phyloP scores from a whole-genome alignment of 768 basidiomycete genomes.

The Suillus spraguei region DNA sequence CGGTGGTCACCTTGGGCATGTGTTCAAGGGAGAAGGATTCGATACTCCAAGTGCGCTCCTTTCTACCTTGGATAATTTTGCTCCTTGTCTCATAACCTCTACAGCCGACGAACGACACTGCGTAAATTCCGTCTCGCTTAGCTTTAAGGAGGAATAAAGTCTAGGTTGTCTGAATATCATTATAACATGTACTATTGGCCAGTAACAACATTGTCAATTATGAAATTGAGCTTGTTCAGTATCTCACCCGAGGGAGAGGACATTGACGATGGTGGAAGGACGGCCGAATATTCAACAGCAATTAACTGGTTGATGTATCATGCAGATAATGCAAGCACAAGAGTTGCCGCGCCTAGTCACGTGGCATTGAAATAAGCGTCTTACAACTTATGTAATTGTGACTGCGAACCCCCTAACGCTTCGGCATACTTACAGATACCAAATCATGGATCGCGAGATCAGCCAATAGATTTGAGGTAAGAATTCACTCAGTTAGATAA shows the following conservation, averaged over 20 bases:
- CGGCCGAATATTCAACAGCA: no score
- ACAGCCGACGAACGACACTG: slow-evolving; percentile 85
- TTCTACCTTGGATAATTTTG: not conserved
- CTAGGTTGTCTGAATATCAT: not conserved
- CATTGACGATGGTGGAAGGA: not conserved
- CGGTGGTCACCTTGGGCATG: slow-evolving; percentile 92
- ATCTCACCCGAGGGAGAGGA: not conserved
- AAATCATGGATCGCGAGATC: not conserved
- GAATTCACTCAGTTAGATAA: slow-evolving; percentile 19
- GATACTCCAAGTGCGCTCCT: slow-evolving; percentile 66
- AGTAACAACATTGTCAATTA: no score
- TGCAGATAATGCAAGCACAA: no score
- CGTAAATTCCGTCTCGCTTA: slow-evolving; percentile 88
- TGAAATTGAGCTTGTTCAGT: not conserved
- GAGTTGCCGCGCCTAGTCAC: not conserved
- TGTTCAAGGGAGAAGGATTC: slow-evolving; percentile 92
- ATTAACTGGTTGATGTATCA: not conserved
- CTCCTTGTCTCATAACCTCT: slow-evolving; percentile 6
- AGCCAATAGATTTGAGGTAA: not conserved
- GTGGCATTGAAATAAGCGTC: not conserved
- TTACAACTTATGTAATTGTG: slow-evolving; percentile 7
- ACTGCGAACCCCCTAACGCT: not conserved
- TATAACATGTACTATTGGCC: not conserved
- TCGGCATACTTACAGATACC: not conserved
- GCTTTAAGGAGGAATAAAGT: slow-evolving; percentile 53